Evolutionary conservation across 805 yeast species (phyloP), one percentile per base, ranked within the genome.

Genomic region (Candida chauliodis): DNA sequence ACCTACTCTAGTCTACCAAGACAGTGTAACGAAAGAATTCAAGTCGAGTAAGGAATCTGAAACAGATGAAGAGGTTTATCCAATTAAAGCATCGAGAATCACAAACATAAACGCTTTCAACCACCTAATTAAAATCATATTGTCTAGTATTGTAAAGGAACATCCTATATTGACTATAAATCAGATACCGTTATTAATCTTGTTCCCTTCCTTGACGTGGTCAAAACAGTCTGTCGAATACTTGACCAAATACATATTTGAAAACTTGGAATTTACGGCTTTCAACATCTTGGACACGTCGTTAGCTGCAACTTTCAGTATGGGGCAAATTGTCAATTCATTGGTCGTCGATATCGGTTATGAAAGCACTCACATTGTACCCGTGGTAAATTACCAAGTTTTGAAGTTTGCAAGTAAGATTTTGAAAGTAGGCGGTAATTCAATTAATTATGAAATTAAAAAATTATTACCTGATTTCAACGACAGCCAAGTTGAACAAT

Each of bases 321-420:
- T 81, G 55, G 85, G 87, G 4, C 63, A 74, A 11, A 63, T 79
- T 8, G 73, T 80, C 27, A 84, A 79, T 44, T 73, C 89, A 1
- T 63, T 84, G 25, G 84, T 91, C 13, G 77, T 91, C 29, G 95
- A 91, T 58, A 71, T 91, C 33, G 97, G 97, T 14, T 66, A 68
- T 45, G 76, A 79, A 17, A 76, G 81, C 48, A 78, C 89, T 2
- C 95, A 88, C 55, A 69, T 91, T 17, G 71, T 81, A 9, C 93
- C 96, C 2, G 76, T 91, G n/a, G 59, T 84, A 21, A 93, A 85
- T 45, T 87, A 77, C 51, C 79, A 80, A 41, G 71, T 77, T 5
- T 62, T 81, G 38, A 69, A 71, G 21, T 76, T 76, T 46, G 81
- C 88, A 3, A 63, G 72, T 21, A 59, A 59, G 22, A 61, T 68